Evolutionary conservation across 1,284 basidiomycete genomes (phyloP), one percentile per base, ranked within the genome.

Genomic region (Marasmius oreades): DNA sequence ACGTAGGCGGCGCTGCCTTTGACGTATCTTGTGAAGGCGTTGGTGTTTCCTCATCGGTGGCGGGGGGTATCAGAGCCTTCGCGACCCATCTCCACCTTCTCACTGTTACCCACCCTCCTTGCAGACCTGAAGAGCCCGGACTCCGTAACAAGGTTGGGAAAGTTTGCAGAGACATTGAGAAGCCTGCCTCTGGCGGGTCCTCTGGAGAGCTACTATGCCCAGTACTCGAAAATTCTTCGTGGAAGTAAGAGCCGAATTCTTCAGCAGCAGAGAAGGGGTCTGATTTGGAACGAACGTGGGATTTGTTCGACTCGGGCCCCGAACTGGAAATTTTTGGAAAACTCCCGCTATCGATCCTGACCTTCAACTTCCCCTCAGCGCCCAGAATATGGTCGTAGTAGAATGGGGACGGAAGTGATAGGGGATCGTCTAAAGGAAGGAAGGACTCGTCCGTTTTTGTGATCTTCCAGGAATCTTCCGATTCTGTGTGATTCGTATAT

Each of bases 31-130:
- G 39, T 14, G 39, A 42, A n/a, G 39, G 39, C 14, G 16, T 20
- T 14, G 39, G 39, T 5, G 16, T 20, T 14, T 50, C 47, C 5
- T n/a, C 47, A 23, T 31, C 26, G 28, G 28, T 11, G 18, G n/a
- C 33, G 31, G 47, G 20, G 16, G 47, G 24, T 28, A 31, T 26
- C 18, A 7, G 12, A 14, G 31, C 24, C 24, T 20, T 26, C 4
- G 47, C 47, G 18, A 50, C 47, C 47, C 47, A 50, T 50, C 47
- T 31, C 47, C 47, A 50, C 31, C 26, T 26, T 50, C 31, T 50
- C 28, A 50, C 47, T 14, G 8, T 18, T 1, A 33, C 47, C 23
- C 24, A 31, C 1, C 47, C 47, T 31, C 47, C 47, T 1, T 16
- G n/a, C 47, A n/a, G 8, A 50, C 39, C 16, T 42, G 28, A 31